Conservation (phyloP, 495 filamentous ascomycete species). For the Tuber calosporum region DNA sequence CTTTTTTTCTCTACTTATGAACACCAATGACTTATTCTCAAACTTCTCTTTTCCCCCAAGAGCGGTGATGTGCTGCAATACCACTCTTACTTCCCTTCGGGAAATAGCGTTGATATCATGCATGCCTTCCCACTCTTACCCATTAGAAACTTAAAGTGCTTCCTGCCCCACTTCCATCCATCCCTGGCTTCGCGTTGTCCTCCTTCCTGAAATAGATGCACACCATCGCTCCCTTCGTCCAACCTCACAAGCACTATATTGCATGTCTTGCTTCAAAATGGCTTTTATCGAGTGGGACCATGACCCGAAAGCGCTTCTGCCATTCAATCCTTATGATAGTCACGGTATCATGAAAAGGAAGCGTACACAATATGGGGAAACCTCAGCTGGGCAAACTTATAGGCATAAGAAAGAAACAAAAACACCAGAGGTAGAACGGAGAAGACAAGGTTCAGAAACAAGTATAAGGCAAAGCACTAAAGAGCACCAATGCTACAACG, state of each 20-base stretch:
- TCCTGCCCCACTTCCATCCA: no score
- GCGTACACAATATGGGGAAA: not conserved
- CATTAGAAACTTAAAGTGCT: not conserved
- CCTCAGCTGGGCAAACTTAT: not conserved
- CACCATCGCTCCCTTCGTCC: not conserved
- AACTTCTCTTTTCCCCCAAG: not conserved
- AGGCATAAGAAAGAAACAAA: not conserved
- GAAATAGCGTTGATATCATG: not conserved
- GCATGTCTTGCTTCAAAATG: not conserved
- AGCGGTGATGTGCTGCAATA: not conserved
- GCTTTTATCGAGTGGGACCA: not conserved
- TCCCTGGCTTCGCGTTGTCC: not conserved
- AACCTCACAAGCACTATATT: not conserved
- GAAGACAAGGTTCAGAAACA: conserved; percentile 7
- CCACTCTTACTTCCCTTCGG: not conserved
- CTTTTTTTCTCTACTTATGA: not conserved
- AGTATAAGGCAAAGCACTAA: conserved; percentile 8
- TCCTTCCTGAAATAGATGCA: not conserved
- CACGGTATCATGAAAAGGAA: not conserved
- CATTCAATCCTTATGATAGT: not conserved
- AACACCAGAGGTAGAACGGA: not conserved
- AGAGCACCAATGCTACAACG: not conserved
- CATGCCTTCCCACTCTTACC: not conserved
- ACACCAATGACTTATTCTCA: not conserved
- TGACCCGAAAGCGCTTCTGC: not conserved